Conservation (phyloP, 2,329 filamentous ascomycete genomes). For the Sclerotiophoma versabilis region DNA sequence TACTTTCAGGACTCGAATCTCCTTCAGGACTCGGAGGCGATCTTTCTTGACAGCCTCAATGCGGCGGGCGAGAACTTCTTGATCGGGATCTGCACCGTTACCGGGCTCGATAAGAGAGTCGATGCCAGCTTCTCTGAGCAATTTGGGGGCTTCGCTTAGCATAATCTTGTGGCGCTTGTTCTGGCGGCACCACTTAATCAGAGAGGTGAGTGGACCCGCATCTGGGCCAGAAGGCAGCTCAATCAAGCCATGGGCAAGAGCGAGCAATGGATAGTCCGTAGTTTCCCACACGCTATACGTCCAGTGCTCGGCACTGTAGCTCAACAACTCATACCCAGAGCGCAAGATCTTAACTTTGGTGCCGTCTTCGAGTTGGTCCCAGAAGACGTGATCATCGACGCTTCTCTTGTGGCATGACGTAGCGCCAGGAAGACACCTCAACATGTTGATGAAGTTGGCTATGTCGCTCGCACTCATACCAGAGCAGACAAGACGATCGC, state of each 20-base stretch:
- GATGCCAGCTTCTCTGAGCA: slow-evolving; percentile 16
- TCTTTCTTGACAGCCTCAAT: slow-evolving; percentile 18
- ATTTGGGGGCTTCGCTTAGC: slow-evolving; percentile 16
- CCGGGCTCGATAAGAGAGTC: slow-evolving; percentile 16
- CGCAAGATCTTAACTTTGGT: not conserved
- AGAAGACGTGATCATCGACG: not conserved
- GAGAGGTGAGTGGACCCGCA: slow-evolving; percentile 25
- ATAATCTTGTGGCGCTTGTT: slow-evolving; percentile 1
- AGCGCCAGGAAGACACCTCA: slow-evolving; percentile 9
- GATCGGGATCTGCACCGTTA: slow-evolving; percentile 16
- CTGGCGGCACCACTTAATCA: slow-evolving; percentile 22
- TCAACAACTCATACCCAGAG: too few relatives aligned
- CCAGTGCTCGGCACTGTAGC: slow-evolving; percentile 27
- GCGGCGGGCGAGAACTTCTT: slow-evolving; percentile 10
- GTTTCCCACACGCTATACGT: slow-evolving; percentile 5
- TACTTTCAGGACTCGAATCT: slow-evolving; percentile 1
- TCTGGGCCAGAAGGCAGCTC: slow-evolving; percentile 20
- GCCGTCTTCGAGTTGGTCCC: not conserved
- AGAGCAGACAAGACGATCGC: slow-evolving; percentile 8
- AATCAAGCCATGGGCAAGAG: slow-evolving; percentile 20
- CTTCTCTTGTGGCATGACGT: not conserved
- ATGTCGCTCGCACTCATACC: slow-evolving; percentile 3
- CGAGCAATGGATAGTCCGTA: slow-evolving; percentile 29
- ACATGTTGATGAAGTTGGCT: slow-evolving; percentile 21
- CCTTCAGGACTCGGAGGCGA: not conserved